phyloP scores from a whole-genome alignment of 768 basidiomycete species.

The Pleurotus platypus region DNA sequence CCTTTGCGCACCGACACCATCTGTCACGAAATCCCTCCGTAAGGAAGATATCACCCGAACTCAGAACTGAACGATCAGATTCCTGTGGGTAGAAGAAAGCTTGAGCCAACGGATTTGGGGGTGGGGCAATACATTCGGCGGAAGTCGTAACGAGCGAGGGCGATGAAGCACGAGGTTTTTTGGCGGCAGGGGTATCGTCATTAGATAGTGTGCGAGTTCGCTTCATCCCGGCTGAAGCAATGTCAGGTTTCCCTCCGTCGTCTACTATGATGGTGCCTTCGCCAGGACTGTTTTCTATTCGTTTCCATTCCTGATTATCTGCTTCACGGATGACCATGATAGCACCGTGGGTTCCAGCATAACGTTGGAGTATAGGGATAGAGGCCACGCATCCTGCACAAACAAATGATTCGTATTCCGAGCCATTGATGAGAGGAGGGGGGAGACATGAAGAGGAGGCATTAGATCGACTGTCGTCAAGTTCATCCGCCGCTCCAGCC shows the following conservation, averaged over 20 bases:
- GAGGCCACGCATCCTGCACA: constrained; percentile 66
- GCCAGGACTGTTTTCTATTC: constrained; percentile 31
- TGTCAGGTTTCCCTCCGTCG: constrained; percentile 19
- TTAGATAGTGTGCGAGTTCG: constrained; percentile 43
- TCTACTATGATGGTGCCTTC: constrained; percentile 17
- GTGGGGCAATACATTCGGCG: constrained; percentile 53
- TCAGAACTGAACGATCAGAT: constrained; percentile 26
- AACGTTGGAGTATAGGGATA: constrained; percentile 49
- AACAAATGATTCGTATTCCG: constrained; percentile 73
- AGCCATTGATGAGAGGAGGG: constrained; percentile 60
- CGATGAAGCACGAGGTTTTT: constrained; percentile 27
- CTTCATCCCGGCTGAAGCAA: constrained; percentile 36
- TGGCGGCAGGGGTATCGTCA: constrained; percentile 31
- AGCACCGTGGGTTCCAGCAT: constrained; percentile 67
- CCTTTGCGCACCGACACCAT: constrained; percentile 75
- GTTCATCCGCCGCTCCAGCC: constrained; percentile 25
- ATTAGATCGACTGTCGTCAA: constrained; percentile 53
- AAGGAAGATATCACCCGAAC: constrained; percentile 74
- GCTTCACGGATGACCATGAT: constrained; percentile 62
- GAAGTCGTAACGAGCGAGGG: constrained; percentile 15
- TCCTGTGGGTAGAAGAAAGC: constrained; percentile 33
- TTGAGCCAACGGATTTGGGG: constrained; percentile 41
- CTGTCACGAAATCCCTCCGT: constrained; percentile 67
- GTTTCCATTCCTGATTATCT: constrained; percentile 44
- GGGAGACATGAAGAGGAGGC: constrained; percentile 64